A percentile compares a stretch with the other conserved stretches of the same genome.
Evolutionary conservation across 2,329 filamentous ascomycete genomes (phyloP).

Genomic region (Fusarium longipes): DNA sequence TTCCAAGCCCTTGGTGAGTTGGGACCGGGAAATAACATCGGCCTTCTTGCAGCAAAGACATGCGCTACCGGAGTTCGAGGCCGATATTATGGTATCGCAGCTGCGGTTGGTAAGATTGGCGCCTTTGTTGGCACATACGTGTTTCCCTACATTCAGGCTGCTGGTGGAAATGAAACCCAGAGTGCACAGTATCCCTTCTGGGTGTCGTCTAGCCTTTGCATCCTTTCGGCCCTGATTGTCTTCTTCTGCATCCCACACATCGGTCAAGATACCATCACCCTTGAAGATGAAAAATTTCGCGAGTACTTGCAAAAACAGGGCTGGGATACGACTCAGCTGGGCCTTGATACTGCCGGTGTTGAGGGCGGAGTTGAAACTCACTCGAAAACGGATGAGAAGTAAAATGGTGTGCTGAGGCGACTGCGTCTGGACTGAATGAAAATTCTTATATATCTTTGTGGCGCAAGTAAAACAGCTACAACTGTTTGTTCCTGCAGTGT

Average conservation of each 20-base stretch:
- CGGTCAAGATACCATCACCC: conserved; percentile 84
- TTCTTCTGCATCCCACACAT: conserved; percentile 79
- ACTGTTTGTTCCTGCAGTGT: neutral
- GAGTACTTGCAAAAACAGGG: conserved; percentile 78
- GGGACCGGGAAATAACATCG: conserved; percentile 92
- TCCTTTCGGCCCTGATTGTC: conserved; percentile 72
- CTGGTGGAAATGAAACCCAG: conserved; percentile 63
- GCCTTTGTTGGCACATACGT: conserved; percentile 90
- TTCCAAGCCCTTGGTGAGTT: conserved; percentile 60
- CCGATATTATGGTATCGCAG: conserved; percentile 76
- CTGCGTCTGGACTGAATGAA: neutral
- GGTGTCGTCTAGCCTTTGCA: conserved; percentile 80
- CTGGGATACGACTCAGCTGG: conserved; percentile 74
- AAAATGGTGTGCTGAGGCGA: neutral
- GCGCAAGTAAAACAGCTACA: too few relatives aligned
- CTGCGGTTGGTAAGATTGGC: conserved; percentile 79
- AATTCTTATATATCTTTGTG: neutral
- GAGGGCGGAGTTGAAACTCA: conserved; percentile 19
- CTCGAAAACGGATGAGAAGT: conserved; percentile 28
- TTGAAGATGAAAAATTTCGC: conserved; percentile 81
- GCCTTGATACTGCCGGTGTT: conserved; percentile 51
- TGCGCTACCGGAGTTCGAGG: conserved; percentile 89
- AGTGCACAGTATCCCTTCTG: conserved; percentile 89
- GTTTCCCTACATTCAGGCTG: conserved; percentile 77
- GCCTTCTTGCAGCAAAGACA: conserved; percentile 86